Conservation (phyloP, 371 early-diverging fungal species). For the Mucor sp. region DNA sequence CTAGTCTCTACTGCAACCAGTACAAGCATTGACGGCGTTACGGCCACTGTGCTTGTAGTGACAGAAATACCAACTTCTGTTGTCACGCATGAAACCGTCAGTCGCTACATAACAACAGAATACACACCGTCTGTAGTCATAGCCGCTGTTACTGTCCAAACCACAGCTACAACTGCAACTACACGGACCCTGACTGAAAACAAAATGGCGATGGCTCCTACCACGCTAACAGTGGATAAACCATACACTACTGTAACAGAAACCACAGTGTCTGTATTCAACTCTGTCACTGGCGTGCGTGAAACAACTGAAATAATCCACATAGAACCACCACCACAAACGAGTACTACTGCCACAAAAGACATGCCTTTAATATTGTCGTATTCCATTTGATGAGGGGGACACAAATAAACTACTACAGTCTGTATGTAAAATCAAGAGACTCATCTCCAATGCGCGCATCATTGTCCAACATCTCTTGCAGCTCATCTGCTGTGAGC, state of each 20-base stretch:
- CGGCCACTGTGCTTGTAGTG: no score
- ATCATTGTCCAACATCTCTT: conserved; percentile 6
- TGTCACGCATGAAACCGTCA: no score
- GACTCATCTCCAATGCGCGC: conserved; percentile 33
- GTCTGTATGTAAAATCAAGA: conserved; percentile 30
- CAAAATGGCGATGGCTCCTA: background rate
- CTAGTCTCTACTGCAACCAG: no score
- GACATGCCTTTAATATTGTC: background rate
- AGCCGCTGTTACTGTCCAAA: background rate
- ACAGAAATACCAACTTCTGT: no score
- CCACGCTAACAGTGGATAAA: background rate
- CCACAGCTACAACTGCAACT: background rate
- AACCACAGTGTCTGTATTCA: background rate
- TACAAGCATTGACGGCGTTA: no score
- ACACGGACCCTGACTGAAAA: background rate
- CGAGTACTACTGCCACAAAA: background rate
- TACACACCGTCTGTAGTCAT: background rate
- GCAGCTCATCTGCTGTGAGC: conserved; percentile 10
- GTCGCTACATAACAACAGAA: background rate
- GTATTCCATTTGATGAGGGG: background rate
- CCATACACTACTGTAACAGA: background rate
- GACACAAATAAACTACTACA: conserved; percentile 12
- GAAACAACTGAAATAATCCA: background rate
- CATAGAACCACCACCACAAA: background rate
- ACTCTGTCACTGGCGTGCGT: background rate